Conservation (phyloP, 1,139 yeast species). For the Blastobotrys ciferrii region DNA sequence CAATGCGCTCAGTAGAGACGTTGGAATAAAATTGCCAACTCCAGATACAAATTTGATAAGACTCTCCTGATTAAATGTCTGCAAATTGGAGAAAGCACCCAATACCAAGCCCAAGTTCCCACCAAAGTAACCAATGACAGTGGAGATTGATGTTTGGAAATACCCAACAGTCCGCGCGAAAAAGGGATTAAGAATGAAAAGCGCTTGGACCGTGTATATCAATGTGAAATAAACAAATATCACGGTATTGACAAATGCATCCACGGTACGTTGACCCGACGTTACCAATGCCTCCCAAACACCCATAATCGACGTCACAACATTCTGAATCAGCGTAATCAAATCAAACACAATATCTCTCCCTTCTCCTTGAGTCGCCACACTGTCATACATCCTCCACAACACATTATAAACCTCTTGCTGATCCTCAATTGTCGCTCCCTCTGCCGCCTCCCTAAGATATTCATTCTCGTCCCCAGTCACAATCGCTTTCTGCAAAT, state of each 20-base stretch:
- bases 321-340: background rate
- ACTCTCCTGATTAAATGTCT: background rate
- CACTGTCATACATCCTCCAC: background rate
- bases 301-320: background rate
- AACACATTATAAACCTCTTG: background rate
- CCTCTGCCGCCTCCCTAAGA: background rate
- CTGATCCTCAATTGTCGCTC: background rate
- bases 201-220: conserved; percentile 1
- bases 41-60: background rate
- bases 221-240: background rate
- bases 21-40: background rate
- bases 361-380: background rate
- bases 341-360: background rate
- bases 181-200: background rate
- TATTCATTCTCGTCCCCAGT: background rate
- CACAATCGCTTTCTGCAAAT: background rate
- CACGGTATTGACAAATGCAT: conserved; percentile 1
- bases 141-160: background rate
- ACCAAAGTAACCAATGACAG: background rate
- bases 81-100: background rate
- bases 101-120: background rate
- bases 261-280: background rate
- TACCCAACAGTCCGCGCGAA: background rate
- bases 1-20: background rate
- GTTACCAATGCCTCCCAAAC: background rate